Evolutionary conservation across 345 rosid genomes (phyloP).

Genomic region (Arabidopsis thaliana): DNA sequence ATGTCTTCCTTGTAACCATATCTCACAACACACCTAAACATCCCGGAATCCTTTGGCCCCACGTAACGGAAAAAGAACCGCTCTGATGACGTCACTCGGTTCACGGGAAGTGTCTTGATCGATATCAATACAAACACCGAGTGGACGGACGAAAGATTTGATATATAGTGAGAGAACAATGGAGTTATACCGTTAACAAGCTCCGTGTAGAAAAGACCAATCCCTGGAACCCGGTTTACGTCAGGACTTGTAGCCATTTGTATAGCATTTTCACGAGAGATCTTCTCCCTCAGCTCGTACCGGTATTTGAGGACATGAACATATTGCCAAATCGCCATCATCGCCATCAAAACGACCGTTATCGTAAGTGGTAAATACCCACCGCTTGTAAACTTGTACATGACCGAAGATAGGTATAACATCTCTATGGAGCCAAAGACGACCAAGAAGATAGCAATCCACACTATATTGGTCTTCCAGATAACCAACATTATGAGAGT

Average conservation of each 20-base stretch:
- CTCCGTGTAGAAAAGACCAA: conserved; percentile 73
- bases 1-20: conserved; percentile 64
- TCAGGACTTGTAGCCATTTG: conserved; percentile 49
- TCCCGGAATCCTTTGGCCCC: conserved; percentile 59
- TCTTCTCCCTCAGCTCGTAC: conserved; percentile 67
- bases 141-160: conserved; percentile 64
- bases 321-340: conserved; percentile 76
- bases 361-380: conserved; percentile 65
- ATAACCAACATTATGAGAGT: conserved; percentile 69
- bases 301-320: conserved; percentile 55
- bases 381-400: conserved; percentile 66
- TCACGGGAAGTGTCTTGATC: conserved; percentile 65
- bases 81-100: conserved; percentile 55
- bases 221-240: conserved; percentile 63
- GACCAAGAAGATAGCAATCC: conserved; percentile 50
- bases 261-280: conserved; percentile 51
- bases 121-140: conserved; percentile 73
- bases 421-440: conserved; percentile 50
- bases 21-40: conserved; percentile 80
- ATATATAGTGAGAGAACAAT: conserved; percentile 63
- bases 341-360: conserved; percentile 48
- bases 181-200: conserved; percentile 86
- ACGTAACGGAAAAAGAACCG: conserved; percentile 73
- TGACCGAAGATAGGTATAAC: conserved; percentile 56
- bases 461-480: conserved; percentile 63